Evolutionary conservation across 192 early-diverging fungal species (phyloP), one percentile per base, ranked within the genome.

Genomic region (Coemansia sp.): DNA sequence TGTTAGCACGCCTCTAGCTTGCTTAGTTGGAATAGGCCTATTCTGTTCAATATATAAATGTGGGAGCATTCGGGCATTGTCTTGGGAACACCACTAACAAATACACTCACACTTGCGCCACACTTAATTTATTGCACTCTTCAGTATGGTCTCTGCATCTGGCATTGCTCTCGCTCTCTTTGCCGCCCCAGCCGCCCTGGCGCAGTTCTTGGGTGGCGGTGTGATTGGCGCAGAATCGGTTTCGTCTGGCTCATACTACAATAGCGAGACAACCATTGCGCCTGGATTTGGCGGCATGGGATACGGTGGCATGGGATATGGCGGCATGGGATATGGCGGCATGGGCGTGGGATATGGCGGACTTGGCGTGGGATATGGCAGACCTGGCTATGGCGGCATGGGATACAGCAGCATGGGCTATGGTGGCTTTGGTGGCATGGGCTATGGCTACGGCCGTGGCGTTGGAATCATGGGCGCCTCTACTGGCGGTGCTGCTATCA

Each of bases 191-290:
- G 73, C 63, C 25, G 60, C 43, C 12, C 15, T 82, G 32, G 62
- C 60, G 8, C 79, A 82, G 60, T 72, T 61, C 54, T 6, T 73
- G 40, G 70, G 70, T 29, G 65, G 64, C 17, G 68, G 67, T 6
- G 37, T 56, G 1, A 59, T 58, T 17, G 69, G 57, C 7, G 69
- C 73, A n/a, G 66, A 76, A 46, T 73, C 79, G 6, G 67, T 82
- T 2, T 75, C 73, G 20, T 72, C 73, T 4, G 73, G 73, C 37
- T 82, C 79, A 4, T 82, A 82, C 70, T 82, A 82, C 60, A 82
- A 82, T 67, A 73, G 66, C 42, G 58, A 75, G 53, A 42, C 63
- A 19, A 60, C 58, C 14, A 62, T 65, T 36, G 66, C 53, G 19
- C 71, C 71, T 11, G 71, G 77, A 31, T 37, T 60, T 17, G 67